Evolutionary conservation across 805 yeast species (phyloP).

Genomic region (Candida sakaeoensis): DNA sequence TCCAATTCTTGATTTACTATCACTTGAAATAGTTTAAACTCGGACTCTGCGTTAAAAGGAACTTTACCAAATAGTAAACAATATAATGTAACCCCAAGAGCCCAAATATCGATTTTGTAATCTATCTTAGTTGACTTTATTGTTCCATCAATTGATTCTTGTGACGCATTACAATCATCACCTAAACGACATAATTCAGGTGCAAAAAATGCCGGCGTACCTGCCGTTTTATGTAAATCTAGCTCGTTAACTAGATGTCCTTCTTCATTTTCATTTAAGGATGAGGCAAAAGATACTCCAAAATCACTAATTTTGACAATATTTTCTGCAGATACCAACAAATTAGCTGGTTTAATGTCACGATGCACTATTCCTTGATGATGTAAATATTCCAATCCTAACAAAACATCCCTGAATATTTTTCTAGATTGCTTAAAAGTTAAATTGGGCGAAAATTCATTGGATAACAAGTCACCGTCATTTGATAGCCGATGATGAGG

Average conservation of each 20-base stretch:
- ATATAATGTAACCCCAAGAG: constrained; percentile 86
- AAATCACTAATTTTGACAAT: constrained; percentile 92
- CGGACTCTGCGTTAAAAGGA: constrained; percentile 86
- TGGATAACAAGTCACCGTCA: constrained; percentile 20
- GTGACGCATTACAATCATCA: constrained; percentile 3
- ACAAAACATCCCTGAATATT: constrained; percentile 76
- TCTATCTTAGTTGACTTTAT: constrained; percentile 53
- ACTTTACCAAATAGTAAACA: constrained; percentile 83
- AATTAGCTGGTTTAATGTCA: constrained; percentile 93
- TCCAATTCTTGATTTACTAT: constrained; percentile 60
- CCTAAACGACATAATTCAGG: constrained; percentile 79
- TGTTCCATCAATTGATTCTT: background rate
- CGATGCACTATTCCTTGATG: constrained; percentile 88
- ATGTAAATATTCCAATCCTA: constrained; percentile 89
- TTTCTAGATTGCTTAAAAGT: constrained; percentile 63
- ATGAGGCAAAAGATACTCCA: constrained; percentile 81
- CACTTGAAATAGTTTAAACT: constrained; percentile 78
- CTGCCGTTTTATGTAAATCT: constrained; percentile 93
- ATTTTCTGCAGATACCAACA: constrained; percentile 65
- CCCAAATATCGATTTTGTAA: constrained; percentile 94
- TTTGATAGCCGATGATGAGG: constrained; percentile 10
- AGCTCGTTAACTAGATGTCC: constrained; percentile 47
- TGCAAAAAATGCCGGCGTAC: constrained; percentile 95
- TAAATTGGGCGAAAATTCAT: constrained; percentile 52
- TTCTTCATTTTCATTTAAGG: constrained; percentile 42